Evolutionary conservation across 805 yeast species (phyloP).

Genomic region (Hanseniaspora jakobsenii): DNA sequence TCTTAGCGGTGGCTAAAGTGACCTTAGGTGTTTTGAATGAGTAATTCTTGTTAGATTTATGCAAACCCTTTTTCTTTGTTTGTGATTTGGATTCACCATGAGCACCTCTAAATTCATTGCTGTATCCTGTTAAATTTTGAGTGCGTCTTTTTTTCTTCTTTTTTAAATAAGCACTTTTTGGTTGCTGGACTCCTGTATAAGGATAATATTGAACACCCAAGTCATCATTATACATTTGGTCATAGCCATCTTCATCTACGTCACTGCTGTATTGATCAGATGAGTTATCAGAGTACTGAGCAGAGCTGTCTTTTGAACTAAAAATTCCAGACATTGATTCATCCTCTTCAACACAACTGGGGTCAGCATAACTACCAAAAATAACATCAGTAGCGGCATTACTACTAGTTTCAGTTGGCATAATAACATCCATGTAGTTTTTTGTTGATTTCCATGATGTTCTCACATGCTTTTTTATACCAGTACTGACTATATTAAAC

Average conservation of each 20-base stretch:
- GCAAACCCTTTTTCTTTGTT: no score
- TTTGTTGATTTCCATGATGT: background rate
- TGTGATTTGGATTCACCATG: background rate
- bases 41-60: no score
- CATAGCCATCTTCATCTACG: background rate
- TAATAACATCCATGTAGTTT: background rate
- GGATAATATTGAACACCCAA: constrained; percentile 7
- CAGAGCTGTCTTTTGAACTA: no score
- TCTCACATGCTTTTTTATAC: background rate
- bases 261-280: no score
- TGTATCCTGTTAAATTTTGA: no score
- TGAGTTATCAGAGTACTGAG: no score
- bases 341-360: background rate
- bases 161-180: constrained; percentile 2
- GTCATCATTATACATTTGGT: background rate
- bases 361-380: background rate
- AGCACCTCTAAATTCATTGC: background rate
- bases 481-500: background rate
- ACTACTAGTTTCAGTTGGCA: background rate
- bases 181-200: constrained; percentile 10
- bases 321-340: background rate
- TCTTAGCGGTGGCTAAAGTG: constrained; percentile 26
- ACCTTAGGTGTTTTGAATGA: constrained; percentile 17
- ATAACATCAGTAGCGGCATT: background rate
- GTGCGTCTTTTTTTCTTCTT: background rate